phyloP scores from a whole-genome alignment of 306 rosid genomes.

The Biancaea sappan region DNA sequence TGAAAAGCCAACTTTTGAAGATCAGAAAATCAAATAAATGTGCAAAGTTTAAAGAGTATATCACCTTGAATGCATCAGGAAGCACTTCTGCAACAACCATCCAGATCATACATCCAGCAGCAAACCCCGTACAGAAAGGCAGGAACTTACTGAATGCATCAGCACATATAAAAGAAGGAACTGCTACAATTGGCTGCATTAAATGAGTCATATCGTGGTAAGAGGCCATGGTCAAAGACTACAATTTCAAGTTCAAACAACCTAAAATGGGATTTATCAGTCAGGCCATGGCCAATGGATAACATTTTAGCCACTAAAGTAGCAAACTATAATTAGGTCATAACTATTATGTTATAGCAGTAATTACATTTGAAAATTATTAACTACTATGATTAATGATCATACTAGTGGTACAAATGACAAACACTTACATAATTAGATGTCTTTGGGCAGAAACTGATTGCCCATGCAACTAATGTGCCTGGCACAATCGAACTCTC shows the following conservation, averaged over 20 bases:
- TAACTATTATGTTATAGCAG: background rate
- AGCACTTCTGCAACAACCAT: conserved; percentile 99
- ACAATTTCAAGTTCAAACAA: conserved; percentile 10
- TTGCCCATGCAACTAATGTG: conserved; percentile 18
- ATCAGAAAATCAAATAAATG: background rate
- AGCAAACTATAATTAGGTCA: conserved; percentile 12
- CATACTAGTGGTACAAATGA: background rate
- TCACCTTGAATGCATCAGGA: conserved; percentile 98
- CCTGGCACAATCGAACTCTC: conserved; percentile 9
- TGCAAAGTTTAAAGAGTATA: conserved; percentile 16
- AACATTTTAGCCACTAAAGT: background rate
- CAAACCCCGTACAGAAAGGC: conserved; percentile 98
- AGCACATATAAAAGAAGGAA: conserved; percentile 96
- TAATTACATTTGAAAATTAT: background rate
- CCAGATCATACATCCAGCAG: conserved; percentile 99
- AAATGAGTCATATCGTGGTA: conserved; percentile 28
- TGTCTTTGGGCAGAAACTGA: background rate
- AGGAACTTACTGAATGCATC: conserved; percentile 95
- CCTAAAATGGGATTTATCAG: background rate
- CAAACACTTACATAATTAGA: background rate
- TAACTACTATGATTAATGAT: background rate
- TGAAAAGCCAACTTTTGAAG: conserved; percentile 2
- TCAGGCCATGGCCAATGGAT: conserved; percentile 17
- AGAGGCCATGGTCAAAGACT: conserved; percentile 23
- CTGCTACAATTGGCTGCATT: conserved; percentile 96